Percentiles rank a stretch among this genome's conserved stretches.
Conservation (phyloP, 2,329 filamentous ascomycete species). For the Colletotrichum karsti region DNA sequence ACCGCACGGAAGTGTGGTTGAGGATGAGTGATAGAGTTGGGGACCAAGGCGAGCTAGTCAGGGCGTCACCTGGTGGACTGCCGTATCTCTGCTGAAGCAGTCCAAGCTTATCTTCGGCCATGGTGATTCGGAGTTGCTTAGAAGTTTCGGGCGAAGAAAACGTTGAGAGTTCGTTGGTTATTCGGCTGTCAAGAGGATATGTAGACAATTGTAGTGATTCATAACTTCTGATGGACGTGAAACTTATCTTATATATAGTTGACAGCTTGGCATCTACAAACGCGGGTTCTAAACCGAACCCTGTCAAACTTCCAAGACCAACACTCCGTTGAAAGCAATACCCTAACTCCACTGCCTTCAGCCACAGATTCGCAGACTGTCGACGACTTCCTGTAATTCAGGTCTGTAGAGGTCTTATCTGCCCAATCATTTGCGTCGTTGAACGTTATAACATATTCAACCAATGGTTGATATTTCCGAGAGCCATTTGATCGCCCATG, state of each 20-base stretch:
- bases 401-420: not conserved
- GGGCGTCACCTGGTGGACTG: not conserved
- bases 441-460: accelerated
- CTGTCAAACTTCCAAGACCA: too few relatives aligned
- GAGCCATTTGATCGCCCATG: too few relatives aligned
- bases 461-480: not conserved
- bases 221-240: too few relatives aligned
- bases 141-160: not conserved
- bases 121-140: not conserved
- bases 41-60: not conserved
- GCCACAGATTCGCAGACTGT: too few relatives aligned
- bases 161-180: not conserved
- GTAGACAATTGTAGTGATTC: too few relatives aligned
- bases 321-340: too few relatives aligned
- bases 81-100: not conserved
- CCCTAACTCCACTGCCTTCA: too few relatives aligned
- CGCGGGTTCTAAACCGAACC: too few relatives aligned
- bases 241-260: too few relatives aligned
- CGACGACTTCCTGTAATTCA: too few relatives aligned
- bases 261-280: too few relatives aligned
- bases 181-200: too few relatives aligned
- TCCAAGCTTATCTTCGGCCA: not conserved
- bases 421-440: not conserved
- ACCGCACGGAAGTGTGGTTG: conserved; percentile 38
- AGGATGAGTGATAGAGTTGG: conserved; percentile 28